Evolutionary conservation across 2,329 filamentous ascomycete species (phyloP), one percentile per base, ranked within the genome.

Genomic region (Botrytis medusae): DNA sequence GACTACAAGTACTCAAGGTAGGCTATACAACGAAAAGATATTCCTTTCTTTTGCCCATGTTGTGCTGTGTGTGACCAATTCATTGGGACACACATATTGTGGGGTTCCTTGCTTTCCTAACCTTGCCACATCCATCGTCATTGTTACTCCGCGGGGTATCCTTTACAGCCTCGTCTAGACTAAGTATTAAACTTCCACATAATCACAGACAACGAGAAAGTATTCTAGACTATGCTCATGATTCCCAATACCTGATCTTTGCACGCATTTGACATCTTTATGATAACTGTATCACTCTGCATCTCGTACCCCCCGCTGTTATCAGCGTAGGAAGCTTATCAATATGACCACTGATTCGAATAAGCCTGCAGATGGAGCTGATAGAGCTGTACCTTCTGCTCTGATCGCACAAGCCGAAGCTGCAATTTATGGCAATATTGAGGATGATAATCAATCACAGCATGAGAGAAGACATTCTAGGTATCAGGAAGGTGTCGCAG

Each of bases 391-490:
- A 2, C 79, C 79, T 54, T 67, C 74, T 25, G 73, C 74, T 18
- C 67, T 81, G 32, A 79, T 81, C 68, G 79, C 79, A 22, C 79
- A 81, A 74, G 79, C 79, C 42, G 77, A 81, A 74, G 78, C 79
- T 67, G 80, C 79, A 1, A 80, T 80, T 18, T 73, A 77, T 62
- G 79, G 77, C 22, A 79, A 78, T 71, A 72, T 77, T 32, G 76
- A 78, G 54, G 73, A 76, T 18, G 71, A 71, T 40, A 72, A 71
- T 14, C 62, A 44, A 59, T 44, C 60, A 59, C 40, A 44, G 61
- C 71, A 72, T 63, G 54, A 75, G 20, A 70, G 72, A 51, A 69
- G 72, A 37, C 65, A 60, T 16, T 34, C 70, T 16, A 72, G 62
- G 20, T 29, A 72, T 42, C 70, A 48, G 29, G 70, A 42, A n/a